Conservation (phyloP, 2,329 filamentous ascomycete species). For the Lecanicillium sp. region DNA sequence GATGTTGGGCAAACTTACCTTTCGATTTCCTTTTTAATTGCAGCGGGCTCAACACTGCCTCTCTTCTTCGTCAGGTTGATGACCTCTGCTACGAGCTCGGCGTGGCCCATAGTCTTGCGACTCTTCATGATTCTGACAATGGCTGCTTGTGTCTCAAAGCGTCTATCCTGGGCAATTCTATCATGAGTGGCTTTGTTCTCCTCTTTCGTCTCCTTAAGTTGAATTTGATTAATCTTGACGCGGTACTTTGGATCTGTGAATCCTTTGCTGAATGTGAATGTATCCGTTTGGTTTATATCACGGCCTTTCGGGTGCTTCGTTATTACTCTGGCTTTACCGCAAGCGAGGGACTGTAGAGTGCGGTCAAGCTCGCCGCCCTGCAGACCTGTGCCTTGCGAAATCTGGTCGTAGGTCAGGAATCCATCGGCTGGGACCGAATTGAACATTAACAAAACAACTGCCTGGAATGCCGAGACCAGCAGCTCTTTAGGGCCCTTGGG, state of each 20-base stretch:
- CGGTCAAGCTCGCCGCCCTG: constrained; percentile 72
- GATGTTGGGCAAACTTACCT: constrained; percentile 46
- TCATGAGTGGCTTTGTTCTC: constrained; percentile 94
- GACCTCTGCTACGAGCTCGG: constrained; percentile 83
- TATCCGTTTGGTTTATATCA: constrained; percentile 71
- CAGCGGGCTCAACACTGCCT: constrained; percentile 73
- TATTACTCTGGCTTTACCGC: constrained; percentile 78
- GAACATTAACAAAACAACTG: constrained; percentile 83
- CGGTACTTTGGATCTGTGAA: constrained; percentile 79
- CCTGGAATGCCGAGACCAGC: constrained; percentile 85
- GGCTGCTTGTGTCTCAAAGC: constrained; percentile 94
- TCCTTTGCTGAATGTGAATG: constrained; percentile 69
- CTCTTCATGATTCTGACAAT: constrained; percentile 98
- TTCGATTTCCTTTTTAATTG: constrained; percentile 97
- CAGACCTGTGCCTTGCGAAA: constrained; percentile 66
- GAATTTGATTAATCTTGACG: constrained; percentile 98
- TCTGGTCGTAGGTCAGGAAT: constrained; percentile 65
- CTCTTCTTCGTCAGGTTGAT: constrained; percentile 83
- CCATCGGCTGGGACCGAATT: constrained; percentile 57
- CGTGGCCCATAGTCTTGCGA: constrained; percentile 76
- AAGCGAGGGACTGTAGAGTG: constrained; percentile 91
- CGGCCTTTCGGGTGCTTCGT: constrained; percentile 76
- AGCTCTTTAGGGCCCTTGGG: constrained; percentile 77
- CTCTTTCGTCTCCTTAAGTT: constrained; percentile 89
- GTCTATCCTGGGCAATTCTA: constrained; percentile 76